These are phyloP conservation scores for Inonotus obliquus DNA, from an alignment of 1,284 basidiomycete species.

Conservation along the genomic window DNA sequence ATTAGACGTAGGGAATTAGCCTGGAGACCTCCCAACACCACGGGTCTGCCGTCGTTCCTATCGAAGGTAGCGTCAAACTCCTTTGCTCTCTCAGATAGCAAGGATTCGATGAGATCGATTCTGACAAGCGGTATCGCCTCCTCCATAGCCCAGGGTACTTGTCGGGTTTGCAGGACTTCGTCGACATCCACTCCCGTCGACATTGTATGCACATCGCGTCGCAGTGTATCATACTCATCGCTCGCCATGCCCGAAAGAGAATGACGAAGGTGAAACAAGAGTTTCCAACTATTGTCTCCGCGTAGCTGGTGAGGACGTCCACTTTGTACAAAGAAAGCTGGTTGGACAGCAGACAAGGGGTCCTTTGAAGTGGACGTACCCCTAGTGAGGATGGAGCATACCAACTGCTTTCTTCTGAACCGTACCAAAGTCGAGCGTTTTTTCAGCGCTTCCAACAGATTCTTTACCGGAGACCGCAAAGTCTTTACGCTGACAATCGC, in stretches of 20 bases:
- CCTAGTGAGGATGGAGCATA: slow-evolving; percentile 44
- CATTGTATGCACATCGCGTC: background rate
- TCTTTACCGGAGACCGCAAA: background rate
- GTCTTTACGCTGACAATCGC: slow-evolving; percentile 15
- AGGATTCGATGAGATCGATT: slow-evolving; percentile 2
- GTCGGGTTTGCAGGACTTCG: background rate
- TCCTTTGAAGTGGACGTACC: slow-evolving; percentile 55
- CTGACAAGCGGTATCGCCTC: slow-evolving; percentile 8
- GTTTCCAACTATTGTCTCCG: slow-evolving; percentile 59
- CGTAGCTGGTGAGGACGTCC: slow-evolving; percentile 63
- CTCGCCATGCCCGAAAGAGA: slow-evolving; percentile 33
- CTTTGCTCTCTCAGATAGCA: slow-evolving; percentile 1
- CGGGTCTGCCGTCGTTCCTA: slow-evolving; percentile 4
- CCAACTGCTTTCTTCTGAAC: slow-evolving; percentile 24
- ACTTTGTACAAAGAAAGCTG: slow-evolving; percentile 72
- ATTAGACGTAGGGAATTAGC: background rate
- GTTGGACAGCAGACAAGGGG: slow-evolving; percentile 72
- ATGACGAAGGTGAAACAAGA: slow-evolving; percentile 67
- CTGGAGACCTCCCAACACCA: background rate
- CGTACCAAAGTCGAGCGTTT: background rate
- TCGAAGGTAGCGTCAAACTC: background rate
- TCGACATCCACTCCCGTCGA: background rate
- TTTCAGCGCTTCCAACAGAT: background rate
- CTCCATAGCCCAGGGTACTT: slow-evolving; percentile 14
- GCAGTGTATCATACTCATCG: background rate